Percentiles rank a stretch among this genome's conserved stretches.
Evolutionary conservation across 805 yeast species (phyloP).

Genomic region (Maudiozyma pseudohumilis): DNA sequence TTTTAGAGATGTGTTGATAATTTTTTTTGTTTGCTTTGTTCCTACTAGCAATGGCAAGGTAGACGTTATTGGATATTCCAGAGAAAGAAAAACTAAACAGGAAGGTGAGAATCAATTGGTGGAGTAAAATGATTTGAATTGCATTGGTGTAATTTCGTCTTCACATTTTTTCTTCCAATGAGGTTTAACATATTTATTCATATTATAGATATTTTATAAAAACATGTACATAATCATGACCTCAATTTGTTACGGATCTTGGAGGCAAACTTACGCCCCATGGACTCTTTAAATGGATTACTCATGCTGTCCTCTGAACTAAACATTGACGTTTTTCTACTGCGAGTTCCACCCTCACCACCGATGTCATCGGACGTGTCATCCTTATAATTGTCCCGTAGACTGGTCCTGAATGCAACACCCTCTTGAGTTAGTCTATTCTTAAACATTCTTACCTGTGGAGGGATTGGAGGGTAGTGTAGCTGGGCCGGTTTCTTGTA

Average conservation of each 20-base stretch:
- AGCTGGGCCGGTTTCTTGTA: slow-evolving; percentile 29
- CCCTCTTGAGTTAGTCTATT: slow-evolving; percentile 26
- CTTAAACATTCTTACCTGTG: slow-evolving; percentile 9
- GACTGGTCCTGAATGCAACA: slow-evolving; percentile 25
- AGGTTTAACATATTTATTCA: no score
- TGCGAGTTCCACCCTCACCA: not conserved
- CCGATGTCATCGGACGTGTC: slow-evolving; percentile 1
- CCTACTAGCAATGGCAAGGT: no score
- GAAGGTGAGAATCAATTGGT: no score
- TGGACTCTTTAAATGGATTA: slow-evolving; percentile 7
- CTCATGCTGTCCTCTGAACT: slow-evolving; percentile 5
- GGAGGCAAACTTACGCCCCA: slow-evolving; percentile 16
- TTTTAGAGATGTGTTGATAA: no score
- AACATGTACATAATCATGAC: slow-evolving; percentile 1
- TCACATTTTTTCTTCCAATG: no score
- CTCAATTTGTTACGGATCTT: slow-evolving; percentile 20
- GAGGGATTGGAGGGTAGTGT: slow-evolving; percentile 28
- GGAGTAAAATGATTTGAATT: no score
- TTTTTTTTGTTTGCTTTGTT: no score
- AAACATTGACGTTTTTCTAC: slow-evolving; percentile 3
- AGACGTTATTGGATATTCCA: no score
- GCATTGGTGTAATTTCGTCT: no score
- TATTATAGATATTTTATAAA: no score
- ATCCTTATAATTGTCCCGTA: slow-evolving; percentile 15
- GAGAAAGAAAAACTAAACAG: no score